Conservation (phyloP, 176 grass and related monocot genomes). For the Poa annua region DNA sequence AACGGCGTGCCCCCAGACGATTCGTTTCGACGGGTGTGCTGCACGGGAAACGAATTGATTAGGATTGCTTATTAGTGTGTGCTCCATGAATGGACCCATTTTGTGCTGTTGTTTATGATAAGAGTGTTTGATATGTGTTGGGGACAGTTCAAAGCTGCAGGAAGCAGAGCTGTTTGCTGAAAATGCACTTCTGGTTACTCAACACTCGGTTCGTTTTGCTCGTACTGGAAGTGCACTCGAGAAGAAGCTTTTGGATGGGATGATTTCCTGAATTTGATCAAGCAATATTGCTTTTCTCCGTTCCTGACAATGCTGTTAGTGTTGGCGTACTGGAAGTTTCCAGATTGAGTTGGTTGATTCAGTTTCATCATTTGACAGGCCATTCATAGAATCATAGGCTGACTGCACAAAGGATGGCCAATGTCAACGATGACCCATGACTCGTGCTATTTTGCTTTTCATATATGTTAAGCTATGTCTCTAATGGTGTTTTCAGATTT, state of each 20-base stretch:
- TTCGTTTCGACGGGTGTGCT: neutral
- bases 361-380: slow-evolving; percentile 6
- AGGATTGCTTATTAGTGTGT: neutral
- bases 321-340: neutral
- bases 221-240: neutral
- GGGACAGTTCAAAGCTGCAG: neutral
- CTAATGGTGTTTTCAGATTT: slow-evolving; percentile 9
- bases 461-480: neutral
- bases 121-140: neutral
- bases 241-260: neutral
- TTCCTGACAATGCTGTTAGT: neutral
- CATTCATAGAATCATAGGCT: slow-evolving; percentile 11
- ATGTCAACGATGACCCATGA: neutral
- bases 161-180: neutral
- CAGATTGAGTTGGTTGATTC: neutral
- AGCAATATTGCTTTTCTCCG: neutral
- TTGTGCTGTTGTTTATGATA: neutral
- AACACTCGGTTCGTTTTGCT: neutral
- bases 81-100: neutral
- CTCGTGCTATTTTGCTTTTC: slow-evolving; percentile 4
- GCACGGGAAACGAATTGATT: neutral
- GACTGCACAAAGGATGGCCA: neutral
- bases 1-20: neutral
- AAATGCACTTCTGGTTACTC: slow-evolving; percentile 2
- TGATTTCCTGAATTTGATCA: neutral